Percentiles rank a stretch among this genome's conserved stretches.
Conservation (phyloP, 1,284 basidiomycete genomes). For the Ustilago tritici region DNA sequence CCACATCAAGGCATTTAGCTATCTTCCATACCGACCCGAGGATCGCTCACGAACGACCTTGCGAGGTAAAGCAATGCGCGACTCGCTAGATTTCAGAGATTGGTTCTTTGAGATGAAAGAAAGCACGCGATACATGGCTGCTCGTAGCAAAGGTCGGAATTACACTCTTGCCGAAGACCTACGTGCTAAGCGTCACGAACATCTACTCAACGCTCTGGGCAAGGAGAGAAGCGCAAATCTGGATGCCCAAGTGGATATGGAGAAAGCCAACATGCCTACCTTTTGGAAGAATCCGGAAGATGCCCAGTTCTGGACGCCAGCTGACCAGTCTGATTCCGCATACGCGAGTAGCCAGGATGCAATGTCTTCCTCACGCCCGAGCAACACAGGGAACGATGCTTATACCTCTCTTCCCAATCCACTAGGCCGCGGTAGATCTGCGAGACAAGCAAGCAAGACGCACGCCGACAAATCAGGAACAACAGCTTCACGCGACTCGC, state of each 20-base stretch:
- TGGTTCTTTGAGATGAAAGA: slow-evolving; percentile 62
- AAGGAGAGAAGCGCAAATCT: slow-evolving; percentile 32
- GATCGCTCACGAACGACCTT: slow-evolving; percentile 46
- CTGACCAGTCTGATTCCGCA: slow-evolving; percentile 4
- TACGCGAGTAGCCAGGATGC: not conserved
- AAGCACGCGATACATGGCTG: slow-evolving; percentile 48
- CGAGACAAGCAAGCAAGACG: slow-evolving; percentile 7
- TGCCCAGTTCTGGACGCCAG: slow-evolving; percentile 15
- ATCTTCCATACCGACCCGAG: slow-evolving; percentile 75
- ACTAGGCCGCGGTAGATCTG: not conserved
- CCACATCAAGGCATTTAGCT: slow-evolving; percentile 81
- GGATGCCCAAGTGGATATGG: slow-evolving; percentile 47
- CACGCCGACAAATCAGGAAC: not conserved
- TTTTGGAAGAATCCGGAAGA: slow-evolving; percentile 49
- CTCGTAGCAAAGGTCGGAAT: slow-evolving; percentile 44
- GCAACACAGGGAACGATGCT: slow-evolving; percentile 2
- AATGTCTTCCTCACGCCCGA: not conserved
- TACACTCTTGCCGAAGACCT: slow-evolving; percentile 57
- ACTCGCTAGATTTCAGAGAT: slow-evolving; percentile 60
- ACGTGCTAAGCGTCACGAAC: slow-evolving; percentile 50
- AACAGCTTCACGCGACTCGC: slow-evolving; percentile 14
- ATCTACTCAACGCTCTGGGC: slow-evolving; percentile 55
- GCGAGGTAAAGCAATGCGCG: slow-evolving; percentile 40
- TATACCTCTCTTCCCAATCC: slow-evolving; percentile 15
- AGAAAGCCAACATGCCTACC: slow-evolving; percentile 40